A percentile compares a stretch with the other conserved stretches of the same genome.
Evolutionary conservation across 2,329 filamentous ascomycete species (phyloP).

Genomic region (Paecilomyces niveus): DNA sequence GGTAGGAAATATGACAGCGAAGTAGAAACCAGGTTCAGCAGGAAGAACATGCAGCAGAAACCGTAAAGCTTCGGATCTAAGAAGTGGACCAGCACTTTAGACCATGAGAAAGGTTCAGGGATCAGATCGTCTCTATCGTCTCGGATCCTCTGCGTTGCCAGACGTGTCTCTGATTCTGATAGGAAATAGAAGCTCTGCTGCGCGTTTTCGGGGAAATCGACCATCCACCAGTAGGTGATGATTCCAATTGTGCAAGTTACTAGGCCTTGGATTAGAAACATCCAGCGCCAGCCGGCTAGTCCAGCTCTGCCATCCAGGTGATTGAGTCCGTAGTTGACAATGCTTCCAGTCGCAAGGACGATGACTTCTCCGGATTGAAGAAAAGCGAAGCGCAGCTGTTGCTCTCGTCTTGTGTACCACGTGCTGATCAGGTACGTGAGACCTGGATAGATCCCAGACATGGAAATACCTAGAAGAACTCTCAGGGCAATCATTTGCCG

Average conservation of each 20-base stretch:
- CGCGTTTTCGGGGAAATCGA: conserved; percentile 60
- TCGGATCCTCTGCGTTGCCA: conserved; percentile 53
- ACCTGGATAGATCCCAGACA: conserved; percentile 43
- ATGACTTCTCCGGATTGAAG: conserved; percentile 59
- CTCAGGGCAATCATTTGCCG: conserved; percentile 62
- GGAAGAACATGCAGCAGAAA: conserved; percentile 58
- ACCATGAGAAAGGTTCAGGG: conserved; percentile 50
- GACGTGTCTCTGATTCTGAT: conserved; percentile 46
- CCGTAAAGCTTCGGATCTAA: conserved; percentile 57
- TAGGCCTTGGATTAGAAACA: conserved; percentile 60
- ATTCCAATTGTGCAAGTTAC: conserved; percentile 55
- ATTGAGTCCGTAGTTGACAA: conserved; percentile 65
- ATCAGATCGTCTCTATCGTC: conserved; percentile 55
- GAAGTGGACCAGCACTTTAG: conserved; percentile 50
- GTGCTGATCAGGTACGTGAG: conserved; percentile 43
- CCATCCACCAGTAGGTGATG: conserved; percentile 62
- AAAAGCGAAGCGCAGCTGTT: conserved; percentile 59
- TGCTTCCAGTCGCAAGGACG: conserved; percentile 57
- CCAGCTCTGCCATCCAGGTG: conserved; percentile 50
- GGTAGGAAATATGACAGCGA: conserved; percentile 60
- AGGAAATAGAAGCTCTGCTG: conserved; percentile 53
- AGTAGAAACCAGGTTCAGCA: conserved; percentile 61
- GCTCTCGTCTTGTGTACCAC: conserved; percentile 59
- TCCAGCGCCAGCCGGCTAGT: conserved; percentile 60
- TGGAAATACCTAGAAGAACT: conserved; percentile 58